Evolutionary conservation across 108 stramenopile species (phyloP).

Genomic region (Skeletonema grethae): DNA sequence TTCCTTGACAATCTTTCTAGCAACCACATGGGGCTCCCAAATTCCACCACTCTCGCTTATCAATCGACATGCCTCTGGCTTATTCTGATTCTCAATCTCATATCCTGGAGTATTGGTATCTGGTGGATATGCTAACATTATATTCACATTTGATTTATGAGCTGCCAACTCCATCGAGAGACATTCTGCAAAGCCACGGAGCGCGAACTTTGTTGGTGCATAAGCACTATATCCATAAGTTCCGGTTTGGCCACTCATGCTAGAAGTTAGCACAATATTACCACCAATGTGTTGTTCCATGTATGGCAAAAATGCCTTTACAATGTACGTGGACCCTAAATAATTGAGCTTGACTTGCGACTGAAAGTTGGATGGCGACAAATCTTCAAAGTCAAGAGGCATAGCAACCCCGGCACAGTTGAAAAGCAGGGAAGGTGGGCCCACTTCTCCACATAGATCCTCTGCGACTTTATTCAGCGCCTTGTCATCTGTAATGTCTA

Average conservation of each 20-base stretch:
- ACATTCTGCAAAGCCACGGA: slow-evolving; percentile 83
- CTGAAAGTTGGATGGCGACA: slow-evolving; percentile 54
- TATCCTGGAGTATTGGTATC: slow-evolving; percentile 98
- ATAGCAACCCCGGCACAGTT: slow-evolving; percentile 79
- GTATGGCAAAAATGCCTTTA: slow-evolving; percentile 78
- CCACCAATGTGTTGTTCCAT: slow-evolving; percentile 51
- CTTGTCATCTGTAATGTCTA: slow-evolving; percentile 63
- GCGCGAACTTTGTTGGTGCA: slow-evolving; percentile 83
- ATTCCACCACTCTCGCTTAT: slow-evolving; percentile 70
- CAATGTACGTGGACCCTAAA: slow-evolving; percentile 73
- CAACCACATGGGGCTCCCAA: slow-evolving; percentile 69
- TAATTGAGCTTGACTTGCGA: slow-evolving; percentile 73
- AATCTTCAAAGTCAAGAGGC: slow-evolving; percentile 61
- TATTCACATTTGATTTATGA: slow-evolving; percentile 35
- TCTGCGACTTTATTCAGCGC: slow-evolving; percentile 47
- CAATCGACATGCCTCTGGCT: slow-evolving; percentile 75
- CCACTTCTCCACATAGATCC: slow-evolving; percentile 23
- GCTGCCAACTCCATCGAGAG: slow-evolving; percentile 75
- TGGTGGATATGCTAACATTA: slow-evolving; percentile 93
- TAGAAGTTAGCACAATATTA: slow-evolving; percentile 74
- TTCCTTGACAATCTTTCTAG: slow-evolving; percentile 60
- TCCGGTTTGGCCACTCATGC: slow-evolving; percentile 79
- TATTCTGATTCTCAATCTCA: slow-evolving; percentile 74
- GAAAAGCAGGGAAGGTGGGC: slow-evolving; percentile 64
- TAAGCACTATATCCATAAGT: slow-evolving; percentile 88